phyloP scores from a whole-genome alignment of 768 basidiomycete species.

The Tylopilus subfusipes region DNA sequence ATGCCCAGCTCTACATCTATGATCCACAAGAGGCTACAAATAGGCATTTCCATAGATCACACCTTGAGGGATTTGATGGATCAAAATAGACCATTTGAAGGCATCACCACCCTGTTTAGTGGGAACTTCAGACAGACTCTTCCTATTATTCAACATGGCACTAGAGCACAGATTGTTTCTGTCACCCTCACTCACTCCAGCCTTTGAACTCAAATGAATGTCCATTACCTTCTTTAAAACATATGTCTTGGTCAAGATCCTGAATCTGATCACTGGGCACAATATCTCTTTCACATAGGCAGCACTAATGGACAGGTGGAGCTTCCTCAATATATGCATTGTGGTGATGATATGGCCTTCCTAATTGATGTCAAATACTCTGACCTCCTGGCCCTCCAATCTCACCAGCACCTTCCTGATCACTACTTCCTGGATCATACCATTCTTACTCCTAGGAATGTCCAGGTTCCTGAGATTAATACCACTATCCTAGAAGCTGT shows the following conservation, averaged over 20 bases:
- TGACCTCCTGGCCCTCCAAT: background rate
- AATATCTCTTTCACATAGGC: slow-evolving; percentile 27
- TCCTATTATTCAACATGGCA: too few relatives aligned
- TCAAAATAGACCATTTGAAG: too few relatives aligned
- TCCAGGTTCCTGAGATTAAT: background rate
- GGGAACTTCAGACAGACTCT: too few relatives aligned
- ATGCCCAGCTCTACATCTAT: slow-evolving; percentile 42
- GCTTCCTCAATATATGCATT: background rate
- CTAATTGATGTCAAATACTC: background rate
- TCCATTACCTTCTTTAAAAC: too few relatives aligned
- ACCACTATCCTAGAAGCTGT: background rate
- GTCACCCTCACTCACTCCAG: too few relatives aligned
- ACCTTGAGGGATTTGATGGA: too few relatives aligned
- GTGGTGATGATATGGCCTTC: background rate
- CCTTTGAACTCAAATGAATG: too few relatives aligned
- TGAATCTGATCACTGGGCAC: slow-evolving; percentile 25
- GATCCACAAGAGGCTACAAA: slow-evolving; percentile 36
- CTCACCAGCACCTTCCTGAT: background rate
- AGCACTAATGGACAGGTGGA: background rate
- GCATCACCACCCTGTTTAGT: too few relatives aligned
- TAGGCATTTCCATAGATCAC: too few relatives aligned
- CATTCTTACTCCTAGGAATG: background rate
- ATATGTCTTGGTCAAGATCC: too few relatives aligned
- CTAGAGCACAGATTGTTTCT: too few relatives aligned
- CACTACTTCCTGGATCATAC: background rate